Conservation (phyloP, 768 basidiomycete species). For the Leccinellum luteum region DNA sequence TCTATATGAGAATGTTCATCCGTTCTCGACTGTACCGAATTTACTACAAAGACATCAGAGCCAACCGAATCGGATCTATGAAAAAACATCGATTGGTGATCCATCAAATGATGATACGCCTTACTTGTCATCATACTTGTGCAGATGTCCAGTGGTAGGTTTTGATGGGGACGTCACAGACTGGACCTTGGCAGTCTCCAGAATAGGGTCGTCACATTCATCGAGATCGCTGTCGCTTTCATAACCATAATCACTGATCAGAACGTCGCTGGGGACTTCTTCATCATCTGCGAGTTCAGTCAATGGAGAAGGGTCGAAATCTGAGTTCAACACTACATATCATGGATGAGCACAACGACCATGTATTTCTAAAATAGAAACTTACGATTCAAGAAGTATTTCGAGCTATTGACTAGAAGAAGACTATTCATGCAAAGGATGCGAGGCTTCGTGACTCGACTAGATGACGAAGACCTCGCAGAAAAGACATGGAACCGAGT, state of each 20-base stretch:
- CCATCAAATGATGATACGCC: not conserved
- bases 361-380: not conserved
- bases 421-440: conserved; percentile 29
- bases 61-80: conserved; percentile 11
- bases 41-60: conserved; percentile 23
- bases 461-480: not conserved
- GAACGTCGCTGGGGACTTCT: conserved; percentile 4
- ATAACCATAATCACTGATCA: conserved; percentile 28
- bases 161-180: not conserved
- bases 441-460: conserved; percentile 17
- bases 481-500: conserved; percentile 33
- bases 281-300: conserved; percentile 10
- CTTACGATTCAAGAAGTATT: conserved; percentile 28
- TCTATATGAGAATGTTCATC: not conserved
- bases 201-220: conserved; percentile 1
- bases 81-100: not conserved
- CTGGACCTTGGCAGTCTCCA: not conserved
- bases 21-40: conserved; percentile 1
- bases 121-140: conserved; percentile 12
- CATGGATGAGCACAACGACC: not conserved
- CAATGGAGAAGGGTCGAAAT: conserved; percentile 3
- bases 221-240: conserved; percentile 35
- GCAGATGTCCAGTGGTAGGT: not conserved
- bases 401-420: conserved; percentile 23
- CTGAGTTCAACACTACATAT: conserved; percentile 11